These are phyloP conservation scores for Fraxinus sp. DNA, from an alignment of 305 asterid genomes.

Conservation along the genomic window DNA sequence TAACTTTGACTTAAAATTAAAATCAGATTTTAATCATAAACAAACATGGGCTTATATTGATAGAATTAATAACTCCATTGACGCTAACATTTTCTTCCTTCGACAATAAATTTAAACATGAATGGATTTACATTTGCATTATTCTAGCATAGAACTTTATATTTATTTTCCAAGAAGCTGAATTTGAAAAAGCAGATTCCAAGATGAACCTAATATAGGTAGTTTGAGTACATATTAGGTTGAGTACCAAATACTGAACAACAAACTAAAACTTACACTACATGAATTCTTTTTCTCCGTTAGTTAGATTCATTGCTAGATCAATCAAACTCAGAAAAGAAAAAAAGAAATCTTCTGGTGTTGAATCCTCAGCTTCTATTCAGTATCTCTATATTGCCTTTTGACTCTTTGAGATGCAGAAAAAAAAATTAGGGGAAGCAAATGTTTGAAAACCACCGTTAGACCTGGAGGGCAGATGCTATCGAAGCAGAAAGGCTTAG, in stretches of 20 bases:
- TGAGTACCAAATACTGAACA: background rate
- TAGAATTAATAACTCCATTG: too few relatives aligned
- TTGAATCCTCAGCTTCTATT: background rate
- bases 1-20: too few relatives aligned
- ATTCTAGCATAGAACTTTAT: too few relatives aligned
- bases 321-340: background rate
- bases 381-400: background rate
- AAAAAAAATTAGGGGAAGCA: background rate
- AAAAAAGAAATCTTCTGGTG: background rate
- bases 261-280: background rate
- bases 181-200: too few relatives aligned
- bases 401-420: background rate
- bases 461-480: constrained; percentile 85
- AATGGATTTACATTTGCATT: too few relatives aligned
- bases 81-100: too few relatives aligned
- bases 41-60: too few relatives aligned
- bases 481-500: constrained; percentile 84
- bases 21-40: too few relatives aligned
- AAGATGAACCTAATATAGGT: too few relatives aligned
- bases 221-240: too few relatives aligned
- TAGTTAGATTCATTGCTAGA: background rate
- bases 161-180: too few relatives aligned
- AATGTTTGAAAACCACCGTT: constrained; percentile 19
- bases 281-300: background rate
- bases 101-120: too few relatives aligned